Base-by-base conservation (phyloP, 805 yeast genomes). In the Wickerhamomyces xylosicus region DNA sequence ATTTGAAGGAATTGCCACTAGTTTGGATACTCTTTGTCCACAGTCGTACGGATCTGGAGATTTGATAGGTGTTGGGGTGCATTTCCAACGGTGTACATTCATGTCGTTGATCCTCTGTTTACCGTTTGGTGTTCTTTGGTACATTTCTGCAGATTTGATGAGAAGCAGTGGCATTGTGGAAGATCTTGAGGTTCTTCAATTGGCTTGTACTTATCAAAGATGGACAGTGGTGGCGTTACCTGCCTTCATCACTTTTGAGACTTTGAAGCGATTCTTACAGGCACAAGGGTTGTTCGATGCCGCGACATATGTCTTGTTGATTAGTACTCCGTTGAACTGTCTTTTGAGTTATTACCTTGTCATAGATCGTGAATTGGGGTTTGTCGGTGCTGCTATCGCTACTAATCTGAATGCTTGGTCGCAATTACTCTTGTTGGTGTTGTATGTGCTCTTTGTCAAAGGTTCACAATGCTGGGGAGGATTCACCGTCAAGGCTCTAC, bases 271-370 rank as follows among this genome's bases (percentile, higher is more conserved):
- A 41, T 85, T 72, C 50, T 59, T 86, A 41, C 95, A 85, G 62
- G 85, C 94, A 0, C 95, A 86, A 58, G 85, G 85, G 25, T 78
- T 85, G 13, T 87, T 83, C 64, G 80, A 84, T 52, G 95, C 95
- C 4, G 81, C 89, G 9, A 82, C 94, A 6, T 74, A 77, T 45
- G 81, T 77, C 4, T 61, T 85, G 31, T 52, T 74, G 18, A 43
- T 80, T 2, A 71, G 79, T 29, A 77, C 84, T 1, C 95, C 95
- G 1, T 41, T 81, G 37, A 81, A 79, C 50, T 62, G 72, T 17
- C 32, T 77, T 8, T 56, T 78, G 40, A 80, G 81, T 45, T 83
- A 80, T 61, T 45, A 71, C 7, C 61, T 82, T 32, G 86, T 79
- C 10, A 82, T 84, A 81, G 67, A 70, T 50, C 59, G 69, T 36